phyloP scores from a whole-genome alignment of 257 asterid genomes.

The Jaltomata sinuosa region DNA sequence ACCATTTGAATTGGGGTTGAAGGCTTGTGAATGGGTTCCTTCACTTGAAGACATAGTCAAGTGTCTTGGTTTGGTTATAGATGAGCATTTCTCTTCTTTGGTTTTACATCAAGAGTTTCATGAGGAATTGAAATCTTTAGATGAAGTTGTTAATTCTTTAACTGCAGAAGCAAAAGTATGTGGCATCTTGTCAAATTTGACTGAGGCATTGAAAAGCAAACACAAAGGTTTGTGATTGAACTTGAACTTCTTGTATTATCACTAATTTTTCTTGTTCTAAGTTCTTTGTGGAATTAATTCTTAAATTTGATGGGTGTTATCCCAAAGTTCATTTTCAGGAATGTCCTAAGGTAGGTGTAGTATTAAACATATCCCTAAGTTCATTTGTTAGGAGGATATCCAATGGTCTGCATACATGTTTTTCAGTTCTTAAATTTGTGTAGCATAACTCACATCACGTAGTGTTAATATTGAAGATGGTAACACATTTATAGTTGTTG shows the following conservation, averaged over 20 bases:
- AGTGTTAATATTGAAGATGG: not conserved
- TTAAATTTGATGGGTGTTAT: not conserved
- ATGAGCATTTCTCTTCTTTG: constrained; percentile 78
- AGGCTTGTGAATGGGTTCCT: constrained; percentile 82
- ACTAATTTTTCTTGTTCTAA: not conserved
- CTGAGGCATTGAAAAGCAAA: constrained; percentile 32
- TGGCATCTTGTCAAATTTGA: constrained; percentile 46
- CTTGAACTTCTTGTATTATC: not conserved
- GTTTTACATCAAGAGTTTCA: constrained; percentile 58
- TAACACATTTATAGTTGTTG: not conserved
- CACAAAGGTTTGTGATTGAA: constrained; percentile 28
- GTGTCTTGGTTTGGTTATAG: constrained; percentile 65
- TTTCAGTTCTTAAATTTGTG: not conserved
- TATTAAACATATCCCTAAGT: not conserved
- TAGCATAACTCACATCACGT: not conserved
- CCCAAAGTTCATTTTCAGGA: not conserved
- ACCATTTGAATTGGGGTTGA: constrained; percentile 45
- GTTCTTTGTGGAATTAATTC: not conserved
- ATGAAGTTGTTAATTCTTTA: constrained; percentile 40
- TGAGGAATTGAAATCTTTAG: constrained; percentile 53
- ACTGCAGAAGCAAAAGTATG: constrained; percentile 71
- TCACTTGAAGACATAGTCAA: constrained; percentile 43
- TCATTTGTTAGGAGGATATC: not conserved
- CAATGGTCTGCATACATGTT: not conserved
- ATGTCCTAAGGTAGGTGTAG: not conserved